phyloP scores from a whole-genome alignment of 352 stramenopile species.

The Elongisporangium prolatum region DNA sequence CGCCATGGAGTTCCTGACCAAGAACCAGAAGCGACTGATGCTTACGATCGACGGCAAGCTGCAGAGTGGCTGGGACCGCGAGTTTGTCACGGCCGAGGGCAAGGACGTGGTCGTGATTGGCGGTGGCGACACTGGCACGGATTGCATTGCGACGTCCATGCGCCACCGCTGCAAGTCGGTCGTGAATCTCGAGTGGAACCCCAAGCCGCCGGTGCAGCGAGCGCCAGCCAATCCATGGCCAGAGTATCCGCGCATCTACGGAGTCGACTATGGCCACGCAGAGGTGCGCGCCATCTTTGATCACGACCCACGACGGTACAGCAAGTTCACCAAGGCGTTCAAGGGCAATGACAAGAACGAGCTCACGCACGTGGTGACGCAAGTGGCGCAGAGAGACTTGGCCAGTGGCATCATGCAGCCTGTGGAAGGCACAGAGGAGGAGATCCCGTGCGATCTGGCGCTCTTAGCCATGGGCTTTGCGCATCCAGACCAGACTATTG shows the following conservation, averaged over 20 bases:
- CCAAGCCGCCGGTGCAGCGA: slow-evolving; percentile 86
- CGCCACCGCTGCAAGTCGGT: slow-evolving; percentile 95
- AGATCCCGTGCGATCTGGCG: slow-evolving; percentile 93
- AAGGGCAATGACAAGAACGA: slow-evolving; percentile 70
- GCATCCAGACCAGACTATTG: slow-evolving; percentile 90
- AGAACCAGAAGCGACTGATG: slow-evolving; percentile 97
- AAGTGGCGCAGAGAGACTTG: slow-evolving; percentile 46
- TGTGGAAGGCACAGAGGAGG: slow-evolving; percentile 87
- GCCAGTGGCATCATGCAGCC: slow-evolving; percentile 66
- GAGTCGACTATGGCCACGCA: slow-evolving; percentile 96
- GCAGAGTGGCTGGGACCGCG: slow-evolving; percentile 92
- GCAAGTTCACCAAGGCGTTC: slow-evolving; percentile 72
- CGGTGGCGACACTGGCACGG: slow-evolving; percentile 95
- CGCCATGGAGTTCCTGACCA: slow-evolving; percentile 96
- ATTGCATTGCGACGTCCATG: slow-evolving; percentile 98
- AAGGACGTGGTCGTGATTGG: slow-evolving; percentile 98
- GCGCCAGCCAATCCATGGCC: slow-evolving; percentile 95
- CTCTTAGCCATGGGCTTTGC: slow-evolving; percentile 97
- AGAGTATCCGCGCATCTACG: slow-evolving; percentile 96
- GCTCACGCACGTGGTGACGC: slow-evolving; percentile 71
- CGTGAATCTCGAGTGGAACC: slow-evolving; percentile 96
- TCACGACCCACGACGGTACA: slow-evolving; percentile 86
- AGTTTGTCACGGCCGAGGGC: slow-evolving; percentile 95
- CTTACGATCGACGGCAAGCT: slow-evolving; percentile 94
- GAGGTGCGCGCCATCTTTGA: slow-evolving; percentile 92